Evolutionary conservation across 495 filamentous ascomycete species (phyloP).

Genomic region (Podospora bellae-mahoneyi): DNA sequence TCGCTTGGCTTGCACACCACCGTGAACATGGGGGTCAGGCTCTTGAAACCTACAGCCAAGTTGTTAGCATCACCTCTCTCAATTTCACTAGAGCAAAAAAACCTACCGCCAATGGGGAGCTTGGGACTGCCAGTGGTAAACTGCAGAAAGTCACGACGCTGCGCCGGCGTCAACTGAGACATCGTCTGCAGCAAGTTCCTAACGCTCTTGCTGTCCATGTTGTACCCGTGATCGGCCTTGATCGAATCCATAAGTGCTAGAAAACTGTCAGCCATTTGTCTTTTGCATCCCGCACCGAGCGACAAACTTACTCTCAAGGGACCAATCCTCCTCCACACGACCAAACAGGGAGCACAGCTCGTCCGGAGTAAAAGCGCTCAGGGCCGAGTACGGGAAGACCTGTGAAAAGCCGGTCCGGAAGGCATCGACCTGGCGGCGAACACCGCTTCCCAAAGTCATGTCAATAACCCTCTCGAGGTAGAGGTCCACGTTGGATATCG

Average conservation of each 20-base stretch:
- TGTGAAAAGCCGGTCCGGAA: slow-evolving; percentile 91
- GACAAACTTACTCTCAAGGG: slow-evolving; percentile 77
- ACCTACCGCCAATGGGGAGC: slow-evolving; percentile 93
- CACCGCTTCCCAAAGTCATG: slow-evolving; percentile 82
- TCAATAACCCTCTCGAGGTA: slow-evolving; percentile 92
- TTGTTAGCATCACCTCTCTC: slow-evolving; percentile 11
- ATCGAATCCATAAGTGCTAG: slow-evolving; percentile 93
- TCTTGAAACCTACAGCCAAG: slow-evolving; percentile 75
- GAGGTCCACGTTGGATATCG: slow-evolving; percentile 80
- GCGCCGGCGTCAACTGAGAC: slow-evolving; percentile 73
- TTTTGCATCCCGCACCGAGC: neutral
- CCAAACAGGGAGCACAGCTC: slow-evolving; percentile 98
- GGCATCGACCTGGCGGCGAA: slow-evolving; percentile 83
- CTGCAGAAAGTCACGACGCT: slow-evolving; percentile 93
- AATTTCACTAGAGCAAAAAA: slow-evolving; percentile 12
- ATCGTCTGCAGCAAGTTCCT: slow-evolving; percentile 91
- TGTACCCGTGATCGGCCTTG: slow-evolving; percentile 99
- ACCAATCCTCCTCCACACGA: slow-evolving; percentile 93
- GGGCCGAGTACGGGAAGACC: slow-evolving; percentile 90
- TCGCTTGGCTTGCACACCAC: slow-evolving; percentile 98
- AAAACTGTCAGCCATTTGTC: slow-evolving; percentile 1
- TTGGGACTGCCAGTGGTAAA: slow-evolving; percentile 98
- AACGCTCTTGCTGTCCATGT: slow-evolving; percentile 97
- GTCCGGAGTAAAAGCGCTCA: slow-evolving; percentile 91
- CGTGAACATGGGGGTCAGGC: slow-evolving; percentile 94